Evolutionary conservation across 768 basidiomycete genomes (phyloP).

Genomic region (Calvatia gigantea): DNA sequence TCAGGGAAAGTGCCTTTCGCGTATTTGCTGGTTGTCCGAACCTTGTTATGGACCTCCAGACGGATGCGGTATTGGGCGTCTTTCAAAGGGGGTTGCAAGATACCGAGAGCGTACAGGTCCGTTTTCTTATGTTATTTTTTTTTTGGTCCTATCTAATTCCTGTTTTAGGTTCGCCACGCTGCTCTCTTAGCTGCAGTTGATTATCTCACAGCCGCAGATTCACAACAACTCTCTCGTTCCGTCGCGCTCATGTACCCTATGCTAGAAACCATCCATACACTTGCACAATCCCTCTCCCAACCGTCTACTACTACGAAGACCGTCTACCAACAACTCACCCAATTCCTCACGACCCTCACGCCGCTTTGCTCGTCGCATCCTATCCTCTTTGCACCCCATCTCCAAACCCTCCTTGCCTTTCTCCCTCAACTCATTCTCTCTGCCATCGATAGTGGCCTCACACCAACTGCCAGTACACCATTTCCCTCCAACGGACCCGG

Average conservation of each 20-base stretch:
- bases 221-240: constrained; percentile 57
- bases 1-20: constrained; percentile 63
- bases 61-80: constrained; percentile 62
- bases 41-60: constrained; percentile 72
- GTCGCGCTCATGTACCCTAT: constrained; percentile 63
- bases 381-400: constrained; percentile 69
- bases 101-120: constrained; percentile 56
- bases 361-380: constrained; percentile 69
- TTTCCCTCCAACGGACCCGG: constrained; percentile 35
- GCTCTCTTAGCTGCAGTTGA: constrained; percentile 67
- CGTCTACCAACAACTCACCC: constrained; percentile 49
- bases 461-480: constrained; percentile 44
- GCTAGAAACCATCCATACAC: constrained; percentile 67
- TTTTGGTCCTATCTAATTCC: not conserved
- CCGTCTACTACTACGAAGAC: constrained; percentile 25
- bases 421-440: constrained; percentile 72
- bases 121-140: constrained; percentile 7
- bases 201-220: constrained; percentile 63
- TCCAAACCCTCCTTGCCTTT: constrained; percentile 64
- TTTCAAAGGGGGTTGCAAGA: constrained; percentile 71
- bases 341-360: constrained; percentile 65
- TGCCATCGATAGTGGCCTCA: constrained; percentile 42
- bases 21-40: constrained; percentile 75
- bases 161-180: constrained; percentile 62
- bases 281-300: constrained; percentile 36